These are phyloP conservation scores for Gynandropsis gynandra DNA, from an alignment of 345 rosid species.

Conservation along the genomic window DNA sequence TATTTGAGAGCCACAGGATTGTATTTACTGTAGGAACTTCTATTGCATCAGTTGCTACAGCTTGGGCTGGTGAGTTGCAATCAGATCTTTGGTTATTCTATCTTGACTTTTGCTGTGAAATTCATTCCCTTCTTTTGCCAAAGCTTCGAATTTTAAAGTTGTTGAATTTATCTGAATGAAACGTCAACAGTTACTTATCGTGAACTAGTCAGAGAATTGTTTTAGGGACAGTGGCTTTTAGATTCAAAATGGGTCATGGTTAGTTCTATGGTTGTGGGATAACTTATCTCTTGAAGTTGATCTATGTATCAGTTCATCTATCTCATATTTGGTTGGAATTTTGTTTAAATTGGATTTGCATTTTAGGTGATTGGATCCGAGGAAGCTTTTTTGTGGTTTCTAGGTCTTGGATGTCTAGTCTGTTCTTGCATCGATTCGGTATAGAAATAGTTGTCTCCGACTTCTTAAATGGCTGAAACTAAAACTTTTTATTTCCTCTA, in stretches of 20 bases:
- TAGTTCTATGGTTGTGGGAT: too few species aligned
- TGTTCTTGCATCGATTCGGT: not conserved
- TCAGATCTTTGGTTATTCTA: not conserved
- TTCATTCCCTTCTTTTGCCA: not conserved
- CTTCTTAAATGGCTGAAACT: too few species aligned
- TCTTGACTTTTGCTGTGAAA: not conserved
- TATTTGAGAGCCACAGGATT: slow-evolving; percentile 78
- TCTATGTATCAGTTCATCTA: too few species aligned
- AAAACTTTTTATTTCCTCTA: not conserved
- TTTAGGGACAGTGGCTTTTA: too few species aligned
- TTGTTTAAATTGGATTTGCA: too few species aligned
- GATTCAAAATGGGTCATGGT: too few species aligned
- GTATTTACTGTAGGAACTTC: slow-evolving; percentile 91
- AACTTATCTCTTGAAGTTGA: too few species aligned
- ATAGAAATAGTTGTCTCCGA: too few species aligned
- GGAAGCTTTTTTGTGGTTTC: not conserved
- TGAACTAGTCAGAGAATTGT: too few species aligned
- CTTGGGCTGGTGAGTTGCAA: slow-evolving; percentile 66
- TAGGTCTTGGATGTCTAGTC: not conserved
- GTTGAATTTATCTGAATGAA: not conserved
- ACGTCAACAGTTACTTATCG: not conserved
- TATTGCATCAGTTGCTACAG: slow-evolving; percentile 82
- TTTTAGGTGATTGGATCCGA: too few species aligned
- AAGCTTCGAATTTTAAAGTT: slow-evolving; percentile 2
- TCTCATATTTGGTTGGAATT: too few species aligned